Percentiles rank a stretch among this genome's conserved stretches.
Evolutionary conservation across 2,329 filamentous ascomycete species (phyloP).

Genomic region (Trichoderma asperellum): DNA sequence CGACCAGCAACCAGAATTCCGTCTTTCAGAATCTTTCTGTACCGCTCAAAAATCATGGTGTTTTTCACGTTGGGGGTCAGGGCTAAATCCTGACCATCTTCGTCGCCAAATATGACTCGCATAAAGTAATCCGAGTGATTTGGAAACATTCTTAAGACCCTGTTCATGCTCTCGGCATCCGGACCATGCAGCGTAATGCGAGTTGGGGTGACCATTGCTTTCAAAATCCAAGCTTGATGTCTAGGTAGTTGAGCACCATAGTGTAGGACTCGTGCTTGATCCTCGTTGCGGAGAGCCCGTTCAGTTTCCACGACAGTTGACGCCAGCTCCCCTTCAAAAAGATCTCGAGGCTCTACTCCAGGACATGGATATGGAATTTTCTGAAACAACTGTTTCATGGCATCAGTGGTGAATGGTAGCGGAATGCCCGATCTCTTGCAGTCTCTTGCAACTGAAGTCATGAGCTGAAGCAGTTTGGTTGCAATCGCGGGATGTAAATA

Average conservation of each 20-base stretch:
- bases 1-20: constrained; percentile 68
- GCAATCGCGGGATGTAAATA: constrained; percentile 62
- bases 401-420: constrained; percentile 53
- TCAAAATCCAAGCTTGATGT: constrained; percentile 57
- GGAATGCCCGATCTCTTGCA: constrained; percentile 34
- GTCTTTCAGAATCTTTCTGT: constrained; percentile 59
- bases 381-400: constrained; percentile 57
- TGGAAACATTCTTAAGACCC: constrained; percentile 69
- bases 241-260: constrained; percentile 38
- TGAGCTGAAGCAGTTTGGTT: constrained; percentile 48
- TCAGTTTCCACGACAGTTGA: constrained; percentile 48
- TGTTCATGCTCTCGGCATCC: constrained; percentile 69
- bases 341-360: constrained; percentile 47
- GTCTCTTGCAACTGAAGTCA: constrained; percentile 42
- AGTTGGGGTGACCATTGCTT: constrained; percentile 63
- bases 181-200: constrained; percentile 62
- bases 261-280: constrained; percentile 34
- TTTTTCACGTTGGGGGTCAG: constrained; percentile 56
- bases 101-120: constrained; percentile 74
- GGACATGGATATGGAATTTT: constrained; percentile 60
- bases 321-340: constrained; percentile 49
- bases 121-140: constrained; percentile 66
- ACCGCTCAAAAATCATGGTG: constrained; percentile 60
- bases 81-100: constrained; percentile 67
- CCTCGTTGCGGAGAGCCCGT: constrained; percentile 38